These are phyloP conservation scores for Parsonsia alboflavescens DNA, from an alignment of 257 asterid genomes.

Conservation along the genomic window DNA sequence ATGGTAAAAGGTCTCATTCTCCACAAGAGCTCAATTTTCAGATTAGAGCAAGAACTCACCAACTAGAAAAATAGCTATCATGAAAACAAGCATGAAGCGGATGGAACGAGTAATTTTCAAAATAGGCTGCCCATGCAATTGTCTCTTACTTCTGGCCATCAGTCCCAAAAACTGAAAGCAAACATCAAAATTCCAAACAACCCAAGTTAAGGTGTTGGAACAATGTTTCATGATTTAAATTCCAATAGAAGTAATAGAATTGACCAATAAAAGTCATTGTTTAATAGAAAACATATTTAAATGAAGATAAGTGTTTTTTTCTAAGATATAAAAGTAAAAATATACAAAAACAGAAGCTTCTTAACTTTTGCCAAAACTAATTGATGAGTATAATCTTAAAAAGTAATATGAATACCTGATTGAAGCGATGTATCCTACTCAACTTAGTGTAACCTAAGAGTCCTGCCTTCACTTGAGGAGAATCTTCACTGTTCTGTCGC, in stretches of 20 bases:
- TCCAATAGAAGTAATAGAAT: too few relatives aligned
- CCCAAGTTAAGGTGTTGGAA: constrained; percentile 2
- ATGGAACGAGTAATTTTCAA: constrained; percentile 43
- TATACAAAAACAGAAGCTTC: background rate
- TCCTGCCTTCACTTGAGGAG: constrained; percentile 33
- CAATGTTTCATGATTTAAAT: background rate
- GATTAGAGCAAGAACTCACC: constrained; percentile 43
- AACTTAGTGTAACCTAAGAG: constrained; percentile 22
- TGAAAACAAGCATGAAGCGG: constrained; percentile 50
- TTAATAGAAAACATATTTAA: constrained; percentile 6
- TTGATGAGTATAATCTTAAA: background rate
- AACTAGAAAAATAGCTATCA: constrained; percentile 64
- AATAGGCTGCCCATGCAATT: constrained; percentile 31
- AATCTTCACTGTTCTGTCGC: constrained; percentile 32
- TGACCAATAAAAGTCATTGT: constrained; percentile 7
- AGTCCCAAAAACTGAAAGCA: constrained; percentile 52
- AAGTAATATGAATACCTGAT: constrained; percentile 39
- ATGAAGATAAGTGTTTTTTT: background rate
- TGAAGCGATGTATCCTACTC: constrained; percentile 45
- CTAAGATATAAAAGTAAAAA: background rate
- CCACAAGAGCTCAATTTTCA: background rate
- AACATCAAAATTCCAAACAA: constrained; percentile 12
- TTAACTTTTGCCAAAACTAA: background rate
- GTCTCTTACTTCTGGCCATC: constrained; percentile 47
- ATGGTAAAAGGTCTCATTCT: background rate